Evolutionary conservation across 2,329 filamentous ascomycete species (phyloP).

Genomic region (Cladophialophora immunda): DNA sequence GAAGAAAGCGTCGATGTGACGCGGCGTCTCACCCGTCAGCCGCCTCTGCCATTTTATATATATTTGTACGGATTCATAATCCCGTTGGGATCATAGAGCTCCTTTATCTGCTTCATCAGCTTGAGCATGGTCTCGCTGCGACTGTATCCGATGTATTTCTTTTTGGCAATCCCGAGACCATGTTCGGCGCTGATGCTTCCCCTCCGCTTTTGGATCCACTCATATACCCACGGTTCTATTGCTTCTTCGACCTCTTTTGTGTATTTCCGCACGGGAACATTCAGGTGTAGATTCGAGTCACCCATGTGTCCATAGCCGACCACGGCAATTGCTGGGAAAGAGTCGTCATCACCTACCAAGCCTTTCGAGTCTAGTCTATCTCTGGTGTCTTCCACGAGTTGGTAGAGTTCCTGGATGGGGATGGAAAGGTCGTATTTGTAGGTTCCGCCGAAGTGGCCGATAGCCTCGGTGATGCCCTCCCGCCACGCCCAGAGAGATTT

Average conservation of each 20-base stretch:
- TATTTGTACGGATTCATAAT: constrained; percentile 99
- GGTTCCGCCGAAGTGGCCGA: constrained; percentile 90
- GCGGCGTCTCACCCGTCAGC: background rate
- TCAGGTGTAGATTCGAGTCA: constrained; percentile 93
- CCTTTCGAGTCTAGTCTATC: constrained; percentile 76
- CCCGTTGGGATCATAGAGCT: constrained; percentile 92
- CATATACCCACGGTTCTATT: constrained; percentile 94
- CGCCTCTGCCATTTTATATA: constrained; percentile 56
- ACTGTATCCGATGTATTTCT: constrained; percentile 93
- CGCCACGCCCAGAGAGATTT: constrained; percentile 88
- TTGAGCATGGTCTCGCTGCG: constrained; percentile 84
- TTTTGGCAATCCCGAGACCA: constrained; percentile 92
- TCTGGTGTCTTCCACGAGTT: constrained; percentile 84
- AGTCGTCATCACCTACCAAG: constrained; percentile 77
- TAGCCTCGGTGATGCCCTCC: constrained; percentile 88
- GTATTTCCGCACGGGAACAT: constrained; percentile 82
- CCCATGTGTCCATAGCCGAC: constrained; percentile 99
- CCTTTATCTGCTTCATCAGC: constrained; percentile 95
- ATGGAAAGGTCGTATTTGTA: constrained; percentile 99
- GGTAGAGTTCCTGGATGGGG: constrained; percentile 85
- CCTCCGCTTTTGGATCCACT: constrained; percentile 88
- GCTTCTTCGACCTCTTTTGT: constrained; percentile 85
- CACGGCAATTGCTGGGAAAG: constrained; percentile 84
- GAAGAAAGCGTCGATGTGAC: background rate
- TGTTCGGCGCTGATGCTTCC: constrained; percentile 98